Conservation (phyloP, 2,329 filamentous ascomycete genomes). For the Hypoxylon sp. region DNA sequence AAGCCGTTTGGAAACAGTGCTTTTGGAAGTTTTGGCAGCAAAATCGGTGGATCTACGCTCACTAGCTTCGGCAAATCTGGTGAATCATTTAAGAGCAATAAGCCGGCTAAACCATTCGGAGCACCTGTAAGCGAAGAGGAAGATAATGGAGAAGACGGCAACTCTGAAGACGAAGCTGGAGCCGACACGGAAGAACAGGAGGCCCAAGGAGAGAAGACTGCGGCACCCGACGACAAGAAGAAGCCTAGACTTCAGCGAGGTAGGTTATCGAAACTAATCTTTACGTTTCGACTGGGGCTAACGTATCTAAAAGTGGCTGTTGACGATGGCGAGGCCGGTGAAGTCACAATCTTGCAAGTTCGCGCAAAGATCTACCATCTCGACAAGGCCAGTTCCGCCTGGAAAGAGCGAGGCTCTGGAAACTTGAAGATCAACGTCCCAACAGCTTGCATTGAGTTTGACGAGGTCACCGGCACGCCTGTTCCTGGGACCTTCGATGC, state of each 20-base stretch:
- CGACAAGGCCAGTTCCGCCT: constrained; percentile 74
- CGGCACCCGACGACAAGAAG: constrained; percentile 65
- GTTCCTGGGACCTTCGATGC: constrained; percentile 68
- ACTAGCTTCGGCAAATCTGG: constrained; percentile 78
- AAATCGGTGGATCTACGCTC: constrained; percentile 62
- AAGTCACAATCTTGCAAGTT: constrained; percentile 79
- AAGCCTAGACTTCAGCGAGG: constrained; percentile 76
- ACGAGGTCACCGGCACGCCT: constrained; percentile 62
- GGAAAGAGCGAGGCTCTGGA: constrained; percentile 91
- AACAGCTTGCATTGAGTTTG: constrained; percentile 66
- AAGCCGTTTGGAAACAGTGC: constrained; percentile 56
- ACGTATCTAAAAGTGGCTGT: constrained; percentile 66
- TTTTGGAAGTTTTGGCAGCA: constrained; percentile 63
- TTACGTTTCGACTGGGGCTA: constrained; percentile 46
- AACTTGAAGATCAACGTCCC: constrained; percentile 87
- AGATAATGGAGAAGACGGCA: constrained; percentile 56
- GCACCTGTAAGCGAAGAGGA: constrained; percentile 74
- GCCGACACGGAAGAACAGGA: constrained; percentile 63
- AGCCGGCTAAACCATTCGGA: constrained; percentile 80
- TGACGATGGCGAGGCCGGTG: constrained; percentile 88
- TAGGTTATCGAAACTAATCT: constrained; percentile 58
- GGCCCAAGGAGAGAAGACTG: constrained; percentile 59
- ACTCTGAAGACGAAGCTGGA: constrained; percentile 55
- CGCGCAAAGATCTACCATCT: constrained; percentile 89
- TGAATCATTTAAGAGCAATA: constrained; percentile 65